Base-by-base conservation (phyloP, 192 early-diverging fungal species). In the Coemansia sp. region DNA sequence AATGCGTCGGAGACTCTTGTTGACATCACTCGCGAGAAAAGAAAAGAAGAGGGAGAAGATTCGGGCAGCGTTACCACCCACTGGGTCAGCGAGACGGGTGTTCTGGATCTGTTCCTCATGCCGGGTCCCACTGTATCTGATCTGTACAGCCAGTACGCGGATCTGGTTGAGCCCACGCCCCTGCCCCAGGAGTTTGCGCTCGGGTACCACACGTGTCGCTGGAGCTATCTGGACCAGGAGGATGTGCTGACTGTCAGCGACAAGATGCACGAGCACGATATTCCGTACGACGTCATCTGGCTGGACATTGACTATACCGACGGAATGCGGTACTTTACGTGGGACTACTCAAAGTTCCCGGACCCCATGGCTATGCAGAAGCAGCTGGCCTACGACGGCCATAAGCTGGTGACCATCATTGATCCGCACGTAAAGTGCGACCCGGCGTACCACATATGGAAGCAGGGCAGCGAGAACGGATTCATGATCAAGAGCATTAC, bases 241-340 rank as follows among this genome's bases (percentile, higher is more conserved):
- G 98, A 99, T 79, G 96, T 98, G 4, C 62, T 85, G 12, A 89
- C 88, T 23, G 94, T 98, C 0, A 92, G 95, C 75, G 86, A 81
- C 21, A 89, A 91, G 57, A 94, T 99, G 84, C 96, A 99, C 71
- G 83, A 88, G 63, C 69, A 93, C 71, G 91, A 92, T 43, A 96
- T 99, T 62, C 97, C 98, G 6, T 95, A 95, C 72, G 98, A 99
- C 84, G 98, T 99, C 1, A 86, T 99, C 47, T 99, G 98, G 98
- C 81, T 99, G 61, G 98, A 99, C 84, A 99, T 99, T 81, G 98
- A 99, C 70, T 94, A 99, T 71, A 98, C 97, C n/a, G 93, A 98
- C 78, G 92, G 91, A 48, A 99, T 98, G 88, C 84, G 89, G 42
- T 99, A 98, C 75, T 96, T 97, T 71, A 99, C 97, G 0, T 99